These are phyloP conservation scores for Balansia obtecta DNA, from an alignment of 2,329 filamentous ascomycete genomes.

Conservation along the genomic window DNA sequence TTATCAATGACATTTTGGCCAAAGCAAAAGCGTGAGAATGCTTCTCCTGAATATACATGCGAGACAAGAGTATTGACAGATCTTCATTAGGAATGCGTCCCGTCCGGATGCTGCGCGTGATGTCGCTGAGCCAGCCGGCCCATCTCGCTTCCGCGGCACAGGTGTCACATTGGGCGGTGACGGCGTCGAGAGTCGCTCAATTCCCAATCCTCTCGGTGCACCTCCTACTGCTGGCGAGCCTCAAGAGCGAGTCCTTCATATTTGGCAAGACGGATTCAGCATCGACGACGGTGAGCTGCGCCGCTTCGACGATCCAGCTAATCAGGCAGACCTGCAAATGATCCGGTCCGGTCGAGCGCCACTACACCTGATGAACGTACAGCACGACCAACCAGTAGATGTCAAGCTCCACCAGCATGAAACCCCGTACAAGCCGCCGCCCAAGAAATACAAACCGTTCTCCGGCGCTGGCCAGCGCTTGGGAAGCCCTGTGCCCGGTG, in stretches of 20 bases:
- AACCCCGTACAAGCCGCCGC: conserved; percentile 54
- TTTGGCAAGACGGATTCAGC: conserved; percentile 78
- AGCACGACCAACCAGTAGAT: conserved; percentile 62
- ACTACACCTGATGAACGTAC: conserved; percentile 65
- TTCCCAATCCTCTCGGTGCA: conserved; percentile 45
- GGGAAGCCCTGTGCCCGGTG: conserved; percentile 64
- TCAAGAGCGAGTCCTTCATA: conserved; percentile 58
- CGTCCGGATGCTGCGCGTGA: conserved; percentile 39
- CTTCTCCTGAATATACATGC: not conserved
- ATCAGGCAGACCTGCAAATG: conserved; percentile 58
- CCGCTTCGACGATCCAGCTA: conserved; percentile 67
- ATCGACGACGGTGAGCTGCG: conserved; percentile 70
- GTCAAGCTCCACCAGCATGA: conserved; percentile 70
- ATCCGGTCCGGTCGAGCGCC: conserved; percentile 68
- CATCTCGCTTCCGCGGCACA: conserved; percentile 51
- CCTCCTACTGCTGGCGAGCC: conserved; percentile 26
- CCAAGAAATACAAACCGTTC: conserved; percentile 68
- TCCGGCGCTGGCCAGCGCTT: conserved; percentile 59
- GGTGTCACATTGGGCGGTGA: conserved; percentile 72
- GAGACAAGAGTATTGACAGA: not conserved
- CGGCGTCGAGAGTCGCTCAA: conserved; percentile 53
- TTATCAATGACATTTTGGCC: conserved; percentile 51
- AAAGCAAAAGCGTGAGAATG: conserved; percentile 47
- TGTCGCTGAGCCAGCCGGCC: conserved; percentile 33
- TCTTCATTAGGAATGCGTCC: conserved; percentile 42